Percentiles rank a stretch among this genome's conserved stretches.
phyloP scores from a whole-genome alignment of 148 eudicot genomes.

The Diospyros kaki region DNA sequence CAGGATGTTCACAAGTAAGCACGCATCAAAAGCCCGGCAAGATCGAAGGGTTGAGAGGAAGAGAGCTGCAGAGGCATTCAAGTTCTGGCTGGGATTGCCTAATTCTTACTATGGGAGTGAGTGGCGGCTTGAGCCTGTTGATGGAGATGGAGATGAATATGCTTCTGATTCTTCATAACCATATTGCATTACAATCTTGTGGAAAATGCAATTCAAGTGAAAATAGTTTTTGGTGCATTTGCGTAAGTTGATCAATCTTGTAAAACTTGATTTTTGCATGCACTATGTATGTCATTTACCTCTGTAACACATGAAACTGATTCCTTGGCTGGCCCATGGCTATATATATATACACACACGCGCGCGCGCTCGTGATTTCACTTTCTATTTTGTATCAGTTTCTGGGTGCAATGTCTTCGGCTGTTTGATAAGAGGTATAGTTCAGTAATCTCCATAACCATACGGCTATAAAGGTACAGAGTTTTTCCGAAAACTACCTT shows the following conservation, averaged over 20 bases:
- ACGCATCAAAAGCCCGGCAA: conserved; percentile 87
- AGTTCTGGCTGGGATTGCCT: conserved; percentile 95
- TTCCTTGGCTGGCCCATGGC: too few relatives aligned
- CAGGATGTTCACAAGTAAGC: conserved; percentile 96
- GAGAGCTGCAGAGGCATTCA: conserved; percentile 96
- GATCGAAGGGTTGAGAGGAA: conserved; percentile 78
- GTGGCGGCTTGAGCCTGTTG: conserved; percentile 57
- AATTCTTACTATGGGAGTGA: conserved; percentile 79
- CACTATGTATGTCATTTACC: neutral
- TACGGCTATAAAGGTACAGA: too few relatives aligned
- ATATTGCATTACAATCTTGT: neutral
- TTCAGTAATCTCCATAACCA: too few relatives aligned
- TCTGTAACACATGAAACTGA: too few relatives aligned
- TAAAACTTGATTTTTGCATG: conserved; percentile 5
- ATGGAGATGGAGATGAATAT: conserved; percentile 28
- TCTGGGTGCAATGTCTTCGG: too few relatives aligned
- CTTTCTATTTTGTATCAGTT: too few relatives aligned
- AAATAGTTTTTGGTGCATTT: neutral
- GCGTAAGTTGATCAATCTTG: neutral
- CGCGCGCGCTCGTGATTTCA: too few relatives aligned
- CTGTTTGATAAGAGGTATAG: too few relatives aligned
- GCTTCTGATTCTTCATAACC: conserved; percentile 18
- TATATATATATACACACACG: too few relatives aligned
- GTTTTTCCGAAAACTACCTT: too few relatives aligned
- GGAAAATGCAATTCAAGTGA: neutral